phyloP scores from a whole-genome alignment of 805 yeast species.

The Nakazawaea siamensis region DNA sequence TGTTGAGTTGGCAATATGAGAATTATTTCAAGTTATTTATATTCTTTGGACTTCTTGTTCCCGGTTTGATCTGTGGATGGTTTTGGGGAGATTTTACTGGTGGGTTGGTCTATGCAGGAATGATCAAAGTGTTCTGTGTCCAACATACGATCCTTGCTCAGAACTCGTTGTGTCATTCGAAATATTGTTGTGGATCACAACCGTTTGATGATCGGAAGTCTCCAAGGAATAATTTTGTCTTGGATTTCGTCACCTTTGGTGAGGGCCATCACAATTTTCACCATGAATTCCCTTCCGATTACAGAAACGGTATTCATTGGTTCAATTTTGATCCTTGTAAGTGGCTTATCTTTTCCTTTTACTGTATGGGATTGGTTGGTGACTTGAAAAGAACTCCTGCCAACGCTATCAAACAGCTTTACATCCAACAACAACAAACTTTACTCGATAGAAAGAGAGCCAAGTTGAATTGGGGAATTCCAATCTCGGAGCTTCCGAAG shows the following conservation, averaged over 20 bases:
- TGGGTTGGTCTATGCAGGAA: conserved; percentile 75
- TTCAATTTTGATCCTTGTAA: conserved; percentile 85
- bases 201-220: conserved; percentile 71
- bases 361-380: conserved; percentile 48
- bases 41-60: conserved; percentile 43
- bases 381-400: conserved; percentile 48
- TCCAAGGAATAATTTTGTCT: conserved; percentile 58
- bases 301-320: conserved; percentile 64
- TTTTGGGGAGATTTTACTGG: conserved; percentile 70
- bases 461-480: conserved; percentile 88
- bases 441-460: conserved; percentile 69
- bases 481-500: conserved; percentile 78
- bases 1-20: conserved; percentile 62
- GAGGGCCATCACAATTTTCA: conserved; percentile 92
- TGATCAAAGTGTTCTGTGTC: conserved; percentile 57
- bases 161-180: conserved; percentile 72
- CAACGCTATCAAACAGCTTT: conserved; percentile 59
- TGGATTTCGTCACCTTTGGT: conserved; percentile 69
- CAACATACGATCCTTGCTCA: conserved; percentile 77
- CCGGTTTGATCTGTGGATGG: conserved; percentile 55
- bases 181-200: conserved; percentile 48
- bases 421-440: conserved; percentile 78
- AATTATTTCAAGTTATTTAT: conserved; percentile 52
- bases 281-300: conserved; percentile 92
- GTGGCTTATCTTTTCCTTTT: conserved; percentile 51